These are phyloP conservation scores for Clausena lansium DNA, from an alignment of 345 rosid genomes.

Conservation along the genomic window DNA sequence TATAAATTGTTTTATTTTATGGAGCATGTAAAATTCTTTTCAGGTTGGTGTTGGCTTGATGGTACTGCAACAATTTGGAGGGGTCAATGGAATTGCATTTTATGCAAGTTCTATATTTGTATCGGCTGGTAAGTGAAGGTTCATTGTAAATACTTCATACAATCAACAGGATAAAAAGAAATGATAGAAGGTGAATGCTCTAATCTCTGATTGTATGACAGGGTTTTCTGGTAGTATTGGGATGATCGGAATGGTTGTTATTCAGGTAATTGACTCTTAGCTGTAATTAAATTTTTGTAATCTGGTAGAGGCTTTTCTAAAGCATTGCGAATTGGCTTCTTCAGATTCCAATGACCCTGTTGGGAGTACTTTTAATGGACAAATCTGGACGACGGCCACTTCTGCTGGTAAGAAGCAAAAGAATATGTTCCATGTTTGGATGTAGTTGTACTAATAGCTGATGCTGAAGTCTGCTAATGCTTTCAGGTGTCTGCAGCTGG, in stretches of 20 bases:
- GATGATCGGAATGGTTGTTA: constrained; percentile 62
- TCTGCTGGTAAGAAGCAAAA: constrained; percentile 49
- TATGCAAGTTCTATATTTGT: constrained; percentile 52
- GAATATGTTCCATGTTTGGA: not conserved
- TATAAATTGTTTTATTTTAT: not conserved
- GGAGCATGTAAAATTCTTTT: not conserved
- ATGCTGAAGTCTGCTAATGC: constrained; percentile 6
- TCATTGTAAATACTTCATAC: not conserved
- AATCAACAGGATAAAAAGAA: not conserved
- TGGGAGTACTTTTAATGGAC: constrained; percentile 70
- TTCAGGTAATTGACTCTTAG: constrained; percentile 55
- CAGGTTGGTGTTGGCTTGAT: constrained; percentile 76
- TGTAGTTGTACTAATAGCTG: not conserved
- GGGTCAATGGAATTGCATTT: constrained; percentile 53
- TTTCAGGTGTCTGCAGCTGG: constrained; percentile 83
- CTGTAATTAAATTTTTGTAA: not conserved
- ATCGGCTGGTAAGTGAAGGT: constrained; percentile 44
- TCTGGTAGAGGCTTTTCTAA: not conserved
- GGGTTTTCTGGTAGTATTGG: constrained; percentile 77
- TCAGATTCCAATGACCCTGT: constrained; percentile 65
- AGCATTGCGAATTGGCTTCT: constrained; percentile 17
- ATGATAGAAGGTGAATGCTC: not conserved
- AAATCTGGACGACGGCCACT: constrained; percentile 74
- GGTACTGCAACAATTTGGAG: constrained; percentile 83
- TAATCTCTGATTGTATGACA: constrained; percentile 19